A percentile compares a stretch with the other conserved stretches of the same genome.
Conservation (phyloP, 495 filamentous ascomycete genomes). For the Hypoxylon subgilvum region DNA sequence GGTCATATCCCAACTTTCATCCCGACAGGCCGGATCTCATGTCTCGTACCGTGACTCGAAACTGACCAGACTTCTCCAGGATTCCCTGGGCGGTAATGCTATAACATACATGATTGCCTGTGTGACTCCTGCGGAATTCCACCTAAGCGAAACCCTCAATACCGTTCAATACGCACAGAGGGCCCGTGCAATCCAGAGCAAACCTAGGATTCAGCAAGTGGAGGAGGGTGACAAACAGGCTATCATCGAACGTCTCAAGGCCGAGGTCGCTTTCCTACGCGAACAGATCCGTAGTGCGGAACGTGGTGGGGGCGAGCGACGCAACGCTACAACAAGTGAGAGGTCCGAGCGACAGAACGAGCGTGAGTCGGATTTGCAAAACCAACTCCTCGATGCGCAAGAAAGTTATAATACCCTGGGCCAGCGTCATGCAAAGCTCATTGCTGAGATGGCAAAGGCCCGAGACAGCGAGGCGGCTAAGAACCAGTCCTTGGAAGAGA, state of each 20-base stretch:
- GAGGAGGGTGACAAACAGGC: constrained; percentile 96
- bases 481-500: constrained; percentile 58
- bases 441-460: constrained; percentile 89
- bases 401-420: constrained; percentile 93
- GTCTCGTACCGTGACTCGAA: constrained; percentile 98
- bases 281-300: constrained; percentile 86
- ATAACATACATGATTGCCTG: constrained; percentile 99
- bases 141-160: constrained; percentile 96
- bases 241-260: constrained; percentile 89
- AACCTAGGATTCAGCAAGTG: constrained; percentile 91
- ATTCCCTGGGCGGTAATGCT: constrained; percentile 96
- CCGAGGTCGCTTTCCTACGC: constrained; percentile 90
- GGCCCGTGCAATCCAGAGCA: constrained; percentile 95
- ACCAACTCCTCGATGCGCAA: constrained; percentile 88
- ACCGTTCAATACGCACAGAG: constrained; percentile 97
- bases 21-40: constrained; percentile 83
- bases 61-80: constrained; percentile 92
- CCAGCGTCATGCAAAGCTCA: constrained; percentile 90
- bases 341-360: constrained; percentile 82
- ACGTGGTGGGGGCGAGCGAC: constrained; percentile 61
- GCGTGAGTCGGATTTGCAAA: constrained; percentile 87
- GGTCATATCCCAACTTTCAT: constrained; percentile 97
- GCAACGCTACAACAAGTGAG: constrained; percentile 65
- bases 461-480: constrained; percentile 67
- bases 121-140: constrained; percentile 95